Evolutionary conservation across 352 stramenopile genomes (phyloP).

Genomic region (Pythium inflatum): DNA sequence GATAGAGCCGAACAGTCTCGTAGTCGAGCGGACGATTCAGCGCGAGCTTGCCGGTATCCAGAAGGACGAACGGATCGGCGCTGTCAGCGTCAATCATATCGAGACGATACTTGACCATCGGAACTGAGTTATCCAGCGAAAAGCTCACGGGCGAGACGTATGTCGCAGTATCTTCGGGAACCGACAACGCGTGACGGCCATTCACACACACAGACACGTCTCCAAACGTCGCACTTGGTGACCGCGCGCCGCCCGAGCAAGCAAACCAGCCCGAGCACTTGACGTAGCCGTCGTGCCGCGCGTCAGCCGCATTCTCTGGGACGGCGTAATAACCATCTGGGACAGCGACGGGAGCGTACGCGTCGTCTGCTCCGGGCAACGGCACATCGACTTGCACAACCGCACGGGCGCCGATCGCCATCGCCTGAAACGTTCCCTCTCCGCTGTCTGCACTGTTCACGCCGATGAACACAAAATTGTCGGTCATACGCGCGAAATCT

Average conservation of each 20-base stretch:
- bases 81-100: conserved; percentile 18
- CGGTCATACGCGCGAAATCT: conserved; percentile 15
- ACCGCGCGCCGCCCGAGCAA: conserved; percentile 42
- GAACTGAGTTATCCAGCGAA: conserved; percentile 29
- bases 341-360: conserved; percentile 41
- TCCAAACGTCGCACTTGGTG: conserved; percentile 39
- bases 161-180: conserved; percentile 38
- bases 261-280: conserved; percentile 48
- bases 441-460: conserved; percentile 22
- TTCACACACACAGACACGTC: conserved; percentile 38
- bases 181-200: conserved; percentile 40
- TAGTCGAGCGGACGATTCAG: conserved; percentile 38
- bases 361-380: conserved; percentile 31
- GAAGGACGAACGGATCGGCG: conserved; percentile 31
- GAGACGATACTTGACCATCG: conserved; percentile 19
- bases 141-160: conserved; percentile 48
- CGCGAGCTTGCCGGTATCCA: conserved; percentile 24
- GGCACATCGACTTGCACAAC: conserved; percentile 33
- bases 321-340: conserved; percentile 54
- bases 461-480: conserved; percentile 37
- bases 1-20: conserved; percentile 32
- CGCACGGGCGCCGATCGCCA: not conserved
- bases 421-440: conserved; percentile 15
- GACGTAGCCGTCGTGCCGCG: conserved; percentile 39
- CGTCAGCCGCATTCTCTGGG: conserved; percentile 40